Evolutionary conservation across 768 basidiomycete species (phyloP), one percentile per base, ranked within the genome.

Genomic region (Rhizopogon vesiculosus): DNA sequence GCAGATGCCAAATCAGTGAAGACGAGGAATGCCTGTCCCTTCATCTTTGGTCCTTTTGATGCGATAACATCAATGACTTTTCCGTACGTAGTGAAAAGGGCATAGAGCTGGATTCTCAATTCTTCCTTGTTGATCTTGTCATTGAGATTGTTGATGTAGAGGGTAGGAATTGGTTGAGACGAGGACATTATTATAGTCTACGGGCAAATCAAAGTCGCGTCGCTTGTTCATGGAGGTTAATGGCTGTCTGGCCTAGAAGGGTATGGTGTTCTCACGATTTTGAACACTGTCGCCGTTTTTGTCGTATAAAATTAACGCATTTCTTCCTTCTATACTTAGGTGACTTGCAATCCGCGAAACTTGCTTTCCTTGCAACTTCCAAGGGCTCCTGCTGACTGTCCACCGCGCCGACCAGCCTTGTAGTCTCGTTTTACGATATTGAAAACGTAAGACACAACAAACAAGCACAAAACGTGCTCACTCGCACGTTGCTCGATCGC

Each of bases 21-120:
- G 64, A 96, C 93, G 66, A 98, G 86, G 73, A 97, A 98, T 1
- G 96, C 96, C 72, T 97, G 94, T 19, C 94, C 95, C 60, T 87
- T 83, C 86, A 91, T 92, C 71, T 86, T 89, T 56, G 82, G 74
- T 67, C 78, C 83, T 72, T 96, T 94, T 25, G 88, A 85, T 22
- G 95, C 94, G 56, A 98, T 82, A 56, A 98, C 85, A 69, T 98
- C 96, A 76, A 98, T 83, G 56, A 98, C 78, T 69, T 86, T 89
- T 69, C 96, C 96, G 73, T 97, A 91, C 43, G 94, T 90, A 7
- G 89, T 87, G 77, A 98, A 98, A 48, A 98, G 82, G 28, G 87
- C 86, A 66, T 85, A 92, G 1, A 98, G 78, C 74, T 93, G 89
- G 9, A 75, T 72, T 45, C 85, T 83, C 18, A 98, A 77, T 74